phyloP scores from a whole-genome alignment of 2,329 filamentous ascomycete genomes.

The Scolecobasidium constrictum region DNA sequence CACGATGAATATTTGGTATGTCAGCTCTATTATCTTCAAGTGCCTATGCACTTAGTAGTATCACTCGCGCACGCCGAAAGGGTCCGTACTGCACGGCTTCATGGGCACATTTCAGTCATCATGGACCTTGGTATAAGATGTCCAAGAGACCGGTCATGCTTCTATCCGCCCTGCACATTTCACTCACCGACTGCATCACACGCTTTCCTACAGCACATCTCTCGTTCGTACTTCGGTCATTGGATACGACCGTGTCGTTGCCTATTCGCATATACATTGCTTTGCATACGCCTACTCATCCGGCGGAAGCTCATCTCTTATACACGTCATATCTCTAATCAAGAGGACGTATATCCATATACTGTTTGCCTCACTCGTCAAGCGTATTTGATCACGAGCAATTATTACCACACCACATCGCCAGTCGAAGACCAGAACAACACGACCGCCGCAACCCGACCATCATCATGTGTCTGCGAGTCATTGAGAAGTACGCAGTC shows the following conservation, averaged over 20 bases:
- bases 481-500: constrained; percentile 25
- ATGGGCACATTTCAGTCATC: background rate
- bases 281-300: too few relatives aligned
- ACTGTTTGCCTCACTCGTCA: too few relatives aligned
- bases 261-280: too few relatives aligned
- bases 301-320: too few relatives aligned
- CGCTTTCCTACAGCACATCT: background rate
- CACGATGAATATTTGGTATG: constrained; percentile 1
- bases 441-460: too few relatives aligned
- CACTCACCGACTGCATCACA: background rate
- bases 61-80: background rate
- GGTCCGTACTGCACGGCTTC: background rate
- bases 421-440: too few relatives aligned
- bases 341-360: too few relatives aligned
- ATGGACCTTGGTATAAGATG: background rate
- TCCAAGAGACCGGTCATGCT: background rate
- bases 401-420: too few relatives aligned
- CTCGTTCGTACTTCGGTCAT: background rate
- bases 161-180: too few relatives aligned
- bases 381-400: too few relatives aligned
- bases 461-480: constrained; percentile 24
- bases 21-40: background rate
- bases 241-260: background rate
- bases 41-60: background rate
- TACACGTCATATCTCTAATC: too few relatives aligned